Evolutionary conservation across 345 rosid genomes (phyloP), one percentile per base, ranked within the genome.

Genomic region (Mercurialis annua): DNA sequence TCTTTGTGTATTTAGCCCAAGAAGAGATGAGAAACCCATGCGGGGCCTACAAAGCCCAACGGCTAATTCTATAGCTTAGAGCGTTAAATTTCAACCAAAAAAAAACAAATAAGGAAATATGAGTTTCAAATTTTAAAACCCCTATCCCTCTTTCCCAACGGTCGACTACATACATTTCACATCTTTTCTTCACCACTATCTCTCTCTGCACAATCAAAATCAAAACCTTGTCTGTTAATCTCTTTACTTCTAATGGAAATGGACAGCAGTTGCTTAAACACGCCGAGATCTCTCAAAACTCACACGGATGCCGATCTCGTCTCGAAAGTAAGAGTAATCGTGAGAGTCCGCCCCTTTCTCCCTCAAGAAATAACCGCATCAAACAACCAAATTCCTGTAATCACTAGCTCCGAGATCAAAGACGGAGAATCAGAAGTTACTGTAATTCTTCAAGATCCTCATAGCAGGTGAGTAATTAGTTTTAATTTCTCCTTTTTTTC

Each of bases 301-400:
- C 18, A 31, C 51, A 24, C 46, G 53, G 60, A 59, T 36, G n/a
- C 77, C 0, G 55, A 69, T 73, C 73, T 75, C 36, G 49, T 75
- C 60, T 81, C 86, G 0, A 85, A 80, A 62, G 87, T 90, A 23
- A 81, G 95, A 58, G 94, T 93, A 9, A 74, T 85, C 0, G 80
- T 79, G 14, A 74, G 99, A 49, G 86, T 89, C 27, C 96, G 96
- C 59, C 90, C 89, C 0, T 87, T 91, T 69, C 93, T 91, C 56
- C 76, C 87, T 30, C 73, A 65, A 1, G 96, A 91, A 50, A 76
- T 79, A n/a, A n/a, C n/a, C 33, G 33, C 79, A 3, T 73, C 78
- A 4, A 80, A 43, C 63, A 69, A 59, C 8, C 55, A 52, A 17
- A 76, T 84, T 62, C 86, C 89, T 1, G 82, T 86, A 27, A 73